These are phyloP conservation scores for Aspergillus sp. DNA, from an alignment of 2,329 filamentous ascomycete species.

Conservation along the genomic window DNA sequence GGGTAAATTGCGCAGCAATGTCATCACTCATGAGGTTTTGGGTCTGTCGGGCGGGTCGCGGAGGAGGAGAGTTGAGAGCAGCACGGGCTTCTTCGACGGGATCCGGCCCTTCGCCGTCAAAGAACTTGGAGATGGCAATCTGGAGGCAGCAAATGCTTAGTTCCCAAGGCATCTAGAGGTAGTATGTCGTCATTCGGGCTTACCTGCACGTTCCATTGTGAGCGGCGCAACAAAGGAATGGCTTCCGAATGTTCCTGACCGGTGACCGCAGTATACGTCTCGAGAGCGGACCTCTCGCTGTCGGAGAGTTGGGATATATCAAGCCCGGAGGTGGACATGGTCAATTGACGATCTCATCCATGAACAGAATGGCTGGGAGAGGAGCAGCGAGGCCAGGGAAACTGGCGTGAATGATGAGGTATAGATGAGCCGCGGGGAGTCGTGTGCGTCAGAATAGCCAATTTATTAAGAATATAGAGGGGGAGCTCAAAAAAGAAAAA, in stretches of 20 bases:
- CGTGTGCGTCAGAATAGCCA: not conserved
- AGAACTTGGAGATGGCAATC: conserved; percentile 97
- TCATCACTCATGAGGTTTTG: conserved; percentile 67
- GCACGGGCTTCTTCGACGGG: conserved; percentile 74
- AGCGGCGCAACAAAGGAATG: conserved; percentile 75
- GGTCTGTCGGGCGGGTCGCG: conserved; percentile 62
- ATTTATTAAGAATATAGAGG: not conserved
- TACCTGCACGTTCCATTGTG: conserved; percentile 95
- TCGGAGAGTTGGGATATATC: conserved; percentile 69
- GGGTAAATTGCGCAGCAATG: conserved; percentile 35
- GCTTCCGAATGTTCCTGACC: conserved; percentile 77
- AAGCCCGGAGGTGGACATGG: conserved; percentile 51
- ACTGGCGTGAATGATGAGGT: not conserved
- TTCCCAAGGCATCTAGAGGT: not conserved
- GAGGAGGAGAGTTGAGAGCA: conserved; percentile 61
- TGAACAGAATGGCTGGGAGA: conserved; percentile 14
- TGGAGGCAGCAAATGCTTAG: conserved; percentile 40
- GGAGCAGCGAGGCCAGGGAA: not conserved
- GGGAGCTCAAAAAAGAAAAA: not conserved
- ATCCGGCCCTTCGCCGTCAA: conserved; percentile 89
- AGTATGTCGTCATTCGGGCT: not conserved
- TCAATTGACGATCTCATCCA: conserved; percentile 26
- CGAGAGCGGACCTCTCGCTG: conserved; percentile 77
- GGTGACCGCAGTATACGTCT: conserved; percentile 87
- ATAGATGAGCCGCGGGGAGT: not conserved